These are phyloP conservation scores for Hysterangium stoloniferum DNA, from an alignment of 768 basidiomycete species.

Conservation along the genomic window DNA sequence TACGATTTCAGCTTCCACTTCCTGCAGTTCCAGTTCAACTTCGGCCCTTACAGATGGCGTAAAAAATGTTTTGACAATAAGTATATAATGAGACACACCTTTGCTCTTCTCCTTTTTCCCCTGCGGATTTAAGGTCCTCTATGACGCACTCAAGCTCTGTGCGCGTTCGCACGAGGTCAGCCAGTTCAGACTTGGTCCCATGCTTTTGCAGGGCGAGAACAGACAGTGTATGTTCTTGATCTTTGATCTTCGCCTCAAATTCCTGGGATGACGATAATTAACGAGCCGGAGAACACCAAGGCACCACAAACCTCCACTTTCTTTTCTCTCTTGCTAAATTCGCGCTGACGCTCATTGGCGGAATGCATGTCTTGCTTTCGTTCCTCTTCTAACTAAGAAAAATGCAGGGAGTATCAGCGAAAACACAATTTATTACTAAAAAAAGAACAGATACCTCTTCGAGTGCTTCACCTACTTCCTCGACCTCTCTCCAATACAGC, in stretches of 20 bases:
- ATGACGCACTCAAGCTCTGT: constrained; percentile 85
- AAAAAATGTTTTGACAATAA: background rate
- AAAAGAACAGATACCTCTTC: constrained; percentile 65
- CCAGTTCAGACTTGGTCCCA: constrained; percentile 76
- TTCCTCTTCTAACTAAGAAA: constrained; percentile 42
- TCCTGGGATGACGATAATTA: constrained; percentile 35
- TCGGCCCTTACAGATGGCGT: background rate
- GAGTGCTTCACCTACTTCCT: constrained; percentile 79
- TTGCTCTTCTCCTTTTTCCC: constrained; percentile 49
- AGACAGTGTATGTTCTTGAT: constrained; percentile 62
- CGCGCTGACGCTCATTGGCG: constrained; percentile 73
- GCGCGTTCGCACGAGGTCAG: constrained; percentile 74
- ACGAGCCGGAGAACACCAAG: background rate
- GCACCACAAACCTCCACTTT: constrained; percentile 60
- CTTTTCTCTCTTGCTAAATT: constrained; percentile 77
- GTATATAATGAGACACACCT: background rate
- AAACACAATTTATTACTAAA: no score
- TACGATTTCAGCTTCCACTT: constrained; percentile 51
- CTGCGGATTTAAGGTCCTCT: constrained; percentile 63
- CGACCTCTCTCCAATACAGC: constrained; percentile 82
- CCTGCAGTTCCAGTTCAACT: constrained; percentile 54
- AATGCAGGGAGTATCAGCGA: background rate
- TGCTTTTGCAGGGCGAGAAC: constrained; percentile 61
- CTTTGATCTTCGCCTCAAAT: constrained; percentile 64
- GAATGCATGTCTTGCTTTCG: constrained; percentile 74